A percentile compares a stretch with the other conserved stretches of the same genome.
Evolutionary conservation across 257 asterid genomes (phyloP).

Genomic region (Plantago elongata): DNA sequence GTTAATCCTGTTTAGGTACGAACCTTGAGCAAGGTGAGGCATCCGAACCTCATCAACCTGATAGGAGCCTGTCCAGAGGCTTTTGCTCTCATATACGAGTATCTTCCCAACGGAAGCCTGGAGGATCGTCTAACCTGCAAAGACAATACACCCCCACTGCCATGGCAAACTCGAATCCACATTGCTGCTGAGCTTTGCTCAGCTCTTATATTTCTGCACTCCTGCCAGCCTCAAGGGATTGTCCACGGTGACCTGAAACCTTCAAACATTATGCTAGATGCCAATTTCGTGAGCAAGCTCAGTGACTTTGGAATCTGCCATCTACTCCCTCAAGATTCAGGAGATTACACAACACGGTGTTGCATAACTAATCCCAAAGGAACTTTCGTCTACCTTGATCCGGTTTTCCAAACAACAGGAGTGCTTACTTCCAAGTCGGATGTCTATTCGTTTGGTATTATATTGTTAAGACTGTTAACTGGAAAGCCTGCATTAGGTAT

Average conservation of each 20-base stretch:
- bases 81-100: constrained; percentile 75
- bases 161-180: constrained; percentile 86
- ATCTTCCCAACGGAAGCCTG: constrained; percentile 85
- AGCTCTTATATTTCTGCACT: constrained; percentile 76
- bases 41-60: constrained; percentile 75
- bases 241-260: constrained; percentile 90
- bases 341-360: constrained; percentile 14
- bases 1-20: constrained; percentile 44
- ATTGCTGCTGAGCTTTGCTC: constrained; percentile 86
- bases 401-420: constrained; percentile 67
- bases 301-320: constrained; percentile 78
- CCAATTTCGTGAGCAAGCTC: constrained; percentile 71
- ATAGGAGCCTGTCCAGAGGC: constrained; percentile 87
- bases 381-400: constrained; percentile 65
- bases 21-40: constrained; percentile 79
- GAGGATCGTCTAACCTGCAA: constrained; percentile 84
- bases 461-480: constrained; percentile 64
- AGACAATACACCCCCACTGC: constrained; percentile 65
- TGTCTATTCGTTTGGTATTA: constrained; percentile 79
- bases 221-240: constrained; percentile 52
- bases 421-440: constrained; percentile 81
- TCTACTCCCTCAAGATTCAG: constrained; percentile 32
- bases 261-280: constrained; percentile 68
- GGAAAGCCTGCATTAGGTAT: constrained; percentile 71
- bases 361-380: constrained; percentile 61